Percentiles rank a stretch among this genome's conserved stretches.
Conservation (phyloP, 306 rosid species). For the Quillaja saponaria region DNA sequence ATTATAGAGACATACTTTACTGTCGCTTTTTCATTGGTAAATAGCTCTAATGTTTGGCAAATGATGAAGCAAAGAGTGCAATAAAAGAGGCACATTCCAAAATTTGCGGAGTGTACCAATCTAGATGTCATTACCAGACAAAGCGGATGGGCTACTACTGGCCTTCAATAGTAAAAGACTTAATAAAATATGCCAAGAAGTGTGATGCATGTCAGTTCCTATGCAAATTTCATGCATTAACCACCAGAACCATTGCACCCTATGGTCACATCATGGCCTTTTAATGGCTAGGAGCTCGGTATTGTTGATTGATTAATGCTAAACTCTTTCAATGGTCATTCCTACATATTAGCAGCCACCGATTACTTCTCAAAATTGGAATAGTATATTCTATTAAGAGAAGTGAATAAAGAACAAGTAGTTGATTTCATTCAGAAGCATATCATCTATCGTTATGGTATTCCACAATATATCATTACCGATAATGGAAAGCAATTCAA, state of each 20-base stretch:
- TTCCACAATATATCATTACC: not conserved
- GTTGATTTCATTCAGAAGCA: no score
- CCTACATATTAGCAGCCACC: no score
- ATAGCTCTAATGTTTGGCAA: not conserved
- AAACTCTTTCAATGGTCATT: not conserved
- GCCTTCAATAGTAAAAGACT: not conserved
- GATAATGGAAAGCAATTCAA: no score
- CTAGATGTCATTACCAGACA: not conserved
- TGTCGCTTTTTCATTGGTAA: not conserved
- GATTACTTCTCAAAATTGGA: no score
- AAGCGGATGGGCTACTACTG: not conserved
- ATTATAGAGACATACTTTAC: no score
- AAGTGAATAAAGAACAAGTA: not conserved
- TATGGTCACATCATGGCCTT: not conserved
- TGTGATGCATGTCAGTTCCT: not conserved
- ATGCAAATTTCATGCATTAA: not conserved
- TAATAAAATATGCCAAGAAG: not conserved
- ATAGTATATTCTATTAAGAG: not conserved
- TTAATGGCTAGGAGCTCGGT: not conserved
- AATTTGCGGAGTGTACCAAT: no score
- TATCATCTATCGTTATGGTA: not conserved
- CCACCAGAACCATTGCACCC: not conserved
- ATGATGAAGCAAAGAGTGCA: not conserved
- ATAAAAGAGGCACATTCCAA: not conserved
- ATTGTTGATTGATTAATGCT: not conserved